phyloP scores from a whole-genome alignment of 192 early-diverging fungal species.

The Endogone sp. region DNA sequence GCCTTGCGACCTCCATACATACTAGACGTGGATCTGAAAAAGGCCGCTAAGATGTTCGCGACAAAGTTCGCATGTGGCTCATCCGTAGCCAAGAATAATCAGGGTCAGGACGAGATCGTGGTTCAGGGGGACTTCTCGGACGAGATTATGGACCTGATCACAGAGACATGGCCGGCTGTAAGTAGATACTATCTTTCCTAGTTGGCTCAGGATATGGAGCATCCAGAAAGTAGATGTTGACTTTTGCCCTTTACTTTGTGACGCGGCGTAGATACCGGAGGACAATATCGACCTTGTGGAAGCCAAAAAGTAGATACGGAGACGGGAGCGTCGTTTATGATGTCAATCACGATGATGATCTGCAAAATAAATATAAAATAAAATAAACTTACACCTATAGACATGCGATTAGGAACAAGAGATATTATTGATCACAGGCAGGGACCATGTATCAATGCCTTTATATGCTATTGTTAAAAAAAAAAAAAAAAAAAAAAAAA shows the following conservation, averaged over 20 bases:
- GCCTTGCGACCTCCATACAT: neutral
- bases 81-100: slow-evolving; percentile 89
- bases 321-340: too few species aligned
- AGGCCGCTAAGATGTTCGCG: slow-evolving; percentile 94
- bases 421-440: too few species aligned
- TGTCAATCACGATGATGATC: too few species aligned
- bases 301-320: slow-evolving; percentile 80
- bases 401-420: too few species aligned
- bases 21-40: slow-evolving; percentile 90
- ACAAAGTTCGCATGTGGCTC: slow-evolving; percentile 94
- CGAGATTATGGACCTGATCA: slow-evolving; percentile 83
- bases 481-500: too few species aligned
- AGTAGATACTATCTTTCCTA: slow-evolving; percentile 15
- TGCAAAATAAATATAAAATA: too few species aligned
- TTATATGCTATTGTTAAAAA: too few species aligned
- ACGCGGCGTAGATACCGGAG: slow-evolving; percentile 50
- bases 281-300: slow-evolving; percentile 75
- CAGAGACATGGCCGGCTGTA: slow-evolving; percentile 68
- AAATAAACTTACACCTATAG: too few species aligned
- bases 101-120: slow-evolving; percentile 92
- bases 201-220: slow-evolving; percentile 3
- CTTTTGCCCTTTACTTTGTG: neutral
- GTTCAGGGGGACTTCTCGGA: slow-evolving; percentile 95
- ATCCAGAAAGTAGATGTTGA: neutral
- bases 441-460: too few species aligned